Conservation (phyloP, 1,284 basidiomycete species). For the Heliocybe sulcata region DNA sequence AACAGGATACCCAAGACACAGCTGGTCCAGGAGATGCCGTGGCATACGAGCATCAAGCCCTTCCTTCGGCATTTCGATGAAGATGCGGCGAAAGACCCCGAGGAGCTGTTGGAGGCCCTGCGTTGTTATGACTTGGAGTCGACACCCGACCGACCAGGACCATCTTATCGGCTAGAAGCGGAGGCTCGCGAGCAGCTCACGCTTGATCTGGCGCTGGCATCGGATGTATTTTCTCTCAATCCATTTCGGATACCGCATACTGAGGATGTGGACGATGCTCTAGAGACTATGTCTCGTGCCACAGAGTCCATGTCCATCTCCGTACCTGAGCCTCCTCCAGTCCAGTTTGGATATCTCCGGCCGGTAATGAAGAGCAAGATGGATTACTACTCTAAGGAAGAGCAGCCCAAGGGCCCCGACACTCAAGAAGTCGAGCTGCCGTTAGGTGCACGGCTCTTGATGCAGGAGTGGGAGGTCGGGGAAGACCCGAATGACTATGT, state of each 20-base stretch:
- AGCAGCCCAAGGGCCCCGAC: neutral
- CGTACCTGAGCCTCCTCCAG: conserved; percentile 38
- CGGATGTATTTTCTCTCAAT: conserved; percentile 44
- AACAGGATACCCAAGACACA: conserved; percentile 34
- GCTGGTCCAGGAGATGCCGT: conserved; percentile 35
- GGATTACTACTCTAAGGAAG: conserved; percentile 21
- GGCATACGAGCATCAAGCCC: conserved; percentile 43
- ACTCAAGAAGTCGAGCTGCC: conserved; percentile 21
- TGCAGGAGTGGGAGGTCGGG: conserved; percentile 62
- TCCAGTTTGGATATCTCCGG: conserved; percentile 54
- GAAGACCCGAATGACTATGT: conserved; percentile 39
- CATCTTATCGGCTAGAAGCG: conserved; percentile 37
- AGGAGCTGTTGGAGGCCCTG: conserved; percentile 28
- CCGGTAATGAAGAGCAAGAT: conserved; percentile 30
- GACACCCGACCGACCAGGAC: conserved; percentile 27
- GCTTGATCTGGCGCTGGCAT: conserved; percentile 54
- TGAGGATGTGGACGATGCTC: conserved; percentile 19
- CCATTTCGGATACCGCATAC: conserved; percentile 24
- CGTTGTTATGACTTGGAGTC: conserved; percentile 32
- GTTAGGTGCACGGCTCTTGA: conserved; percentile 49
- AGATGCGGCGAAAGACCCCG: conserved; percentile 25
- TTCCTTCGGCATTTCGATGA: conserved; percentile 35
- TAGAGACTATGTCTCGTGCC: conserved; percentile 41
- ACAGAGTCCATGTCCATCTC: conserved; percentile 47
- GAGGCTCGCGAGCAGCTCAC: conserved; percentile 53